Percentiles rank a stretch among this genome's conserved stretches.
Conservation (phyloP, 2,329 filamentous ascomycete genomes). For the Talaromyces sp. region DNA sequence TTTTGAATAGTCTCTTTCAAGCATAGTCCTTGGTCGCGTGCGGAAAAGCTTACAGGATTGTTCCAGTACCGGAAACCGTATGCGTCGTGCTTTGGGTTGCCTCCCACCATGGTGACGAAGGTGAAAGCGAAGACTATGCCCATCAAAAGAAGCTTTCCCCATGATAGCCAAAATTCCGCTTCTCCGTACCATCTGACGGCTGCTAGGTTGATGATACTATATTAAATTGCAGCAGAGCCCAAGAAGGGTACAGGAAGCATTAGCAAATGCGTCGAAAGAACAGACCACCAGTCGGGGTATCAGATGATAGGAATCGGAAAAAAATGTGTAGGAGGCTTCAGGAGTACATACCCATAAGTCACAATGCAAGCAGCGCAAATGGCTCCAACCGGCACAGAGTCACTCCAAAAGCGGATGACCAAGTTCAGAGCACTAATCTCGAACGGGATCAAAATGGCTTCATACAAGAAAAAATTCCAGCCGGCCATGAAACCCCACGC, state of each 20-base stretch:
- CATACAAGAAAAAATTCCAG: slow-evolving; percentile 45
- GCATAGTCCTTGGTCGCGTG: slow-evolving; percentile 33
- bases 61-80: slow-evolving; percentile 63
- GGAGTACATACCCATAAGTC: slow-evolving; percentile 54
- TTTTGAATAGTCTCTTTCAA: neutral
- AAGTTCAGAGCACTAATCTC: slow-evolving; percentile 17
- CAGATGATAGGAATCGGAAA: neutral
- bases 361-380: slow-evolving; percentile 59
- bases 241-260: slow-evolving; percentile 46
- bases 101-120: slow-evolving; percentile 21
- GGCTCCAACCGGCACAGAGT: slow-evolving; percentile 49
- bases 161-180: slow-evolving; percentile 60
- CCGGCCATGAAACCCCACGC: slow-evolving; percentile 77
- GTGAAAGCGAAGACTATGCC: slow-evolving; percentile 33
- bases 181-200: slow-evolving; percentile 58
- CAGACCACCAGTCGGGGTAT: neutral
- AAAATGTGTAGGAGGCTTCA: slow-evolving; percentile 28
- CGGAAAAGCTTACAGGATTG: slow-evolving; percentile 54
- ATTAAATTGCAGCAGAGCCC: slow-evolving; percentile 52
- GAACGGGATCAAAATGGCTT: slow-evolving; percentile 15
- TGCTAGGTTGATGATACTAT: slow-evolving; percentile 58
- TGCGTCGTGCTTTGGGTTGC: slow-evolving; percentile 46
- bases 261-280: neutral
- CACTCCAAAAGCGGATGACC: neutral
- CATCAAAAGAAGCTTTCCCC: slow-evolving; percentile 59